phyloP scores from a whole-genome alignment of 2,329 filamentous ascomycete genomes.

The Triangularia setosa region DNA sequence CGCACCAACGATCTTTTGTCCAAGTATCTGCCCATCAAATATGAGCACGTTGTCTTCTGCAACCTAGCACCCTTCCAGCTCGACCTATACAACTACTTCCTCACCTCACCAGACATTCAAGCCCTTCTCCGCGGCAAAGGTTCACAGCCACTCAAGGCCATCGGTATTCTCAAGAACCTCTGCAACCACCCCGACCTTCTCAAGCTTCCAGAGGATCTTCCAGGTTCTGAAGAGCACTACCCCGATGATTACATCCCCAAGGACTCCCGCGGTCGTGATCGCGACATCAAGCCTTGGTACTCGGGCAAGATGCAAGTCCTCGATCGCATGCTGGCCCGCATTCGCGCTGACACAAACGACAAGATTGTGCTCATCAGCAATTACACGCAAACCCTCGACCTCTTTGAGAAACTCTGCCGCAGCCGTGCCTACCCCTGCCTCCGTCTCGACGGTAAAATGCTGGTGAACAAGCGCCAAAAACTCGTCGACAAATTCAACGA shows the following conservation, averaged over 20 bases:
- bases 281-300: conserved; percentile 92
- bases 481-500: conserved; percentile 98
- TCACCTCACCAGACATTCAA: conserved; percentile 91
- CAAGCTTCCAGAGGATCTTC: conserved; percentile 75
- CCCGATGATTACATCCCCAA: conserved; percentile 87
- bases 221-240: conserved; percentile 76
- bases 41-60: conserved; percentile 98
- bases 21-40: conserved; percentile 96
- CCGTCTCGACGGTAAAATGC: conserved; percentile 95
- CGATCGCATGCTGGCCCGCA: conserved; percentile 95
- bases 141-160: conserved; percentile 93
- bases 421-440: conserved; percentile 78
- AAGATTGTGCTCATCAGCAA: conserved; percentile 99
- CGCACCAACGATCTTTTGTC: conserved; percentile 96
- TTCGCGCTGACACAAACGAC: conserved; percentile 93
- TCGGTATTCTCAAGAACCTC: conserved; percentile 94
- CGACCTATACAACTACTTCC: conserved; percentile 94
- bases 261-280: conserved; percentile 80
- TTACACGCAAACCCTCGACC: conserved; percentile 91
- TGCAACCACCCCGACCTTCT: conserved; percentile 97
- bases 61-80: conserved; percentile 89
- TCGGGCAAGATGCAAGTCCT: conserved; percentile 98
- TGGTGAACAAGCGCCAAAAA: conserved; percentile 93
- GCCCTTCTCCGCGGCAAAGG: conserved; percentile 88
- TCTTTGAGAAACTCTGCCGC: conserved; percentile 89